Evolutionary conservation across 164 flowering plant genomes (phyloP).

Genomic region (Stephania japonica): DNA sequence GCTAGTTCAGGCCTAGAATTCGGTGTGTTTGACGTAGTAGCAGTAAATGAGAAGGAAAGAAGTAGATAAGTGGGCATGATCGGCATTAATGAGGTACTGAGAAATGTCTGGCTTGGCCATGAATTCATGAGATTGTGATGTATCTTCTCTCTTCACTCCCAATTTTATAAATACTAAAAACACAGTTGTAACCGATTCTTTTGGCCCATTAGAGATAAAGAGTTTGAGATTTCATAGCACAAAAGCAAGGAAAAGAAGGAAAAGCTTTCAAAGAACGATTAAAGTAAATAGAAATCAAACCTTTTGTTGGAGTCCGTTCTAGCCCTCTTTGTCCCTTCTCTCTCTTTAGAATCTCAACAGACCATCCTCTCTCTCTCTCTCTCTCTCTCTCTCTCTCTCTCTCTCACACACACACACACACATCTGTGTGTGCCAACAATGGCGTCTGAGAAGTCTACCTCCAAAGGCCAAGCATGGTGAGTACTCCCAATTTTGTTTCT

Average conservation of each 20-base stretch:
- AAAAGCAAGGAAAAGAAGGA: not conserved
- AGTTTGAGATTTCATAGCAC: conserved; percentile 7
- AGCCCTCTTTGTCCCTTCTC: conserved; percentile 17
- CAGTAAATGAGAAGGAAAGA: not conserved
- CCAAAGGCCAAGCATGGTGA: conserved; percentile 96
- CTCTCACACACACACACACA: no score
- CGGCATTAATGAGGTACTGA: not conserved
- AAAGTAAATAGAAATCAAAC: not conserved
- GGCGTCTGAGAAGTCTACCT: conserved; percentile 52
- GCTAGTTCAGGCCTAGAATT: not conserved
- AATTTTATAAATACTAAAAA: not conserved
- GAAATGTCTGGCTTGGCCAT: not conserved
- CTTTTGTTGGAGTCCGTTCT: conserved; percentile 12
- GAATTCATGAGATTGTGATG: not conserved
- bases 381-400: not conserved
- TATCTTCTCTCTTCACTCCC: not conserved
- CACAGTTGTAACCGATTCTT: conserved; percentile 3
- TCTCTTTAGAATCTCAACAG: conserved; percentile 10
- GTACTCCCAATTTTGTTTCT: not conserved
- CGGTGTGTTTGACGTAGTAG: not conserved
- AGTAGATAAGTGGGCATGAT: conserved; percentile 4
- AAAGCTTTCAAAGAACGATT: not conserved
- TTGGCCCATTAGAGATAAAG: not conserved
- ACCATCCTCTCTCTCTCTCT: conserved; percentile 1
- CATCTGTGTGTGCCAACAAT: conserved; percentile 25